Percentiles rank a stretch among this genome's conserved stretches.
Evolutionary conservation across 2,329 filamentous ascomycete species (phyloP).

Genomic region (Didymella pomorum): DNA sequence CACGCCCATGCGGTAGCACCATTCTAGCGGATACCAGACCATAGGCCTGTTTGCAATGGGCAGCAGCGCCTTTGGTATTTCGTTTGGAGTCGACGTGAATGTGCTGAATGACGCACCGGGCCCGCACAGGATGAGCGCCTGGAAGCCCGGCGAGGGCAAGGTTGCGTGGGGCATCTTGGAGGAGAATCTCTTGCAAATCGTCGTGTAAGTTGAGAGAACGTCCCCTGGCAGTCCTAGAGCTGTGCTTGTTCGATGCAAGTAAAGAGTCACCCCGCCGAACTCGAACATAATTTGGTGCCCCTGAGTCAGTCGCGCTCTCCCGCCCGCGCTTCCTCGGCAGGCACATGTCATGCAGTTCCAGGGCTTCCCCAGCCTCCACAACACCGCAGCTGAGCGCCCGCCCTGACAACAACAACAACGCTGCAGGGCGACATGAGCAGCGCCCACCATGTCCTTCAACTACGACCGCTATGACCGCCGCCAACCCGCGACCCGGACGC

Average conservation of each 20-base stretch:
- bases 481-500: slow-evolving; percentile 64
- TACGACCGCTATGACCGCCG: slow-evolving; percentile 65
- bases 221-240: neutral
- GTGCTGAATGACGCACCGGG: slow-evolving; percentile 83
- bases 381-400: neutral
- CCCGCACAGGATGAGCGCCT: slow-evolving; percentile 83
- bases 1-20: slow-evolving; percentile 82
- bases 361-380: slow-evolving; percentile 10
- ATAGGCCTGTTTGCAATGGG: slow-evolving; percentile 86
- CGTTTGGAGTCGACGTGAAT: slow-evolving; percentile 80
- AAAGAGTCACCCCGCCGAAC: neutral
- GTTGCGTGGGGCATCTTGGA: slow-evolving; percentile 73
- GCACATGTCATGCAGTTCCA: slow-evolving; percentile 1
- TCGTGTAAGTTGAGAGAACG: too few species aligned
- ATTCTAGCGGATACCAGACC: slow-evolving; percentile 89
- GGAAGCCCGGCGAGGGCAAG: slow-evolving; percentile 77
- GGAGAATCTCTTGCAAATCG: too few species aligned
- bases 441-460: slow-evolving; percentile 47
- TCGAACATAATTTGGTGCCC: neutral
- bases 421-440: slow-evolving; percentile 26
- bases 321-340: slow-evolving; percentile 18
- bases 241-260: neutral
- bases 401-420: slow-evolving; percentile 28
- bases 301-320: slow-evolving; percentile 9
- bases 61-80: slow-evolving; percentile 81